Evolutionary conservation across 495 filamentous ascomycete genomes (phyloP), one percentile per base, ranked within the genome.

Genomic region (Aspergillus bertholletiae): DNA sequence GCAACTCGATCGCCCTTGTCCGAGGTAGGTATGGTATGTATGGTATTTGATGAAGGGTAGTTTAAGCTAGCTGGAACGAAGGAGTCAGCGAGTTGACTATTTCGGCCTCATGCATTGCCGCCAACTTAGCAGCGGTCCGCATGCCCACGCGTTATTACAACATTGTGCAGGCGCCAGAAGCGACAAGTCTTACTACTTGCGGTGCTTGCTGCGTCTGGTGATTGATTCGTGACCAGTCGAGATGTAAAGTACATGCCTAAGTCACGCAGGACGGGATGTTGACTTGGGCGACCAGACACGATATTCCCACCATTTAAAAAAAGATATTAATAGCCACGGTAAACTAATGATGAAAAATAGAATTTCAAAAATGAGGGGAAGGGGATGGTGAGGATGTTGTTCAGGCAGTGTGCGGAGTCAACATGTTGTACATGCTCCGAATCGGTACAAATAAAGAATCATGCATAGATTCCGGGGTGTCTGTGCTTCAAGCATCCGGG

Each of bases 41-140:
- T 5, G 26, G 12, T 37, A 37, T 34, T 37, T 37, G 34, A 37
- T 37, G 15, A 37, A 37, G 11, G 34, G 34, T 15, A 37, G 15
- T 37, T 37, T 15, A 37, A 37, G 34, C 34, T 51, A 45, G 46
- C 27, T 9, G 23, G 24, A 51, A 41, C 27, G 34, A 41, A 53
- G 45, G 26, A 32, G 47, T 17, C 15, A 49, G 24, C 30, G 21
- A 21, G 34, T 46, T 48, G 34, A 57, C 54, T 20, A 46, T 57
- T 63, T 57, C 21, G 61, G 46, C 54, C 51, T 60, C 53, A 37
- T 64, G 56, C 62, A 65, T 59, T 35, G 26, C 37, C 43, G 44
- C 51, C 54, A n/a, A 53, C 28, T 47, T 13, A 49, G 32, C 26
- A 27, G 30, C 30, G 49, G 35, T 18, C 35, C 26, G 49, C 43